Evolutionary conservation across 1,139 yeast species (phyloP).

Genomic region (Debaryomyces nepalensis): DNA sequence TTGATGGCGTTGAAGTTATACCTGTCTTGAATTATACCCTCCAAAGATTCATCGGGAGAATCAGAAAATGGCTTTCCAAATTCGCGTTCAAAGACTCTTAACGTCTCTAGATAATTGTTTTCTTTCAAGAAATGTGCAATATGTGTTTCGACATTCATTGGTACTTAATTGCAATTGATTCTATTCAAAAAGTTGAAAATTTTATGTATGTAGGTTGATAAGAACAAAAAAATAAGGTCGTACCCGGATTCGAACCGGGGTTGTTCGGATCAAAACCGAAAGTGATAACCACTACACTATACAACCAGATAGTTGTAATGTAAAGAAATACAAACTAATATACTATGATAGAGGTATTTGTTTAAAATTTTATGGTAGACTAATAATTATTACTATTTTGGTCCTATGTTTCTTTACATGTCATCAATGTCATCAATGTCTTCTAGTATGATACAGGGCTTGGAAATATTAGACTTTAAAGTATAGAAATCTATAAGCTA

Average conservation of each 20-base stretch:
- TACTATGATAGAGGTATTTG: no score
- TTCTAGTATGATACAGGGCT: no score
- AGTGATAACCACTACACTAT: conserved; percentile 53
- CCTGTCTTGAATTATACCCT: conserved; percentile 57
- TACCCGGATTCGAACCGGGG: conserved; percentile 98
- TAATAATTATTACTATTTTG: no score
- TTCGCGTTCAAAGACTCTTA: conserved; percentile 53
- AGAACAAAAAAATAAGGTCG: conserved; percentile 59
- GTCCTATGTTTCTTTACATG: no score
- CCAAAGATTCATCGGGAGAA: conserved; percentile 48
- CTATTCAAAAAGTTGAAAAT: no score
- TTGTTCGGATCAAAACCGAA: conserved; percentile 71
- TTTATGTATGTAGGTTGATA: no score
- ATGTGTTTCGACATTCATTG: conserved; percentile 6
- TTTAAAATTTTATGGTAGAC: no score
- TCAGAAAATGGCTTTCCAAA: conserved; percentile 39
- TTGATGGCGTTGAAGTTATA: conserved; percentile 33
- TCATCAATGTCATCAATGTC: no score
- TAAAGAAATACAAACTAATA: background rate
- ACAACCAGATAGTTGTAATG: conserved; percentile 23
- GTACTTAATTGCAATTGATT: no score
- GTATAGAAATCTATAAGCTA: background rate
- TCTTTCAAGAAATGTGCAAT: conserved; percentile 59
- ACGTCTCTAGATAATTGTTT: conserved; percentile 50
- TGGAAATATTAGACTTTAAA: background rate